phyloP scores from a whole-genome alignment of 441 rosid genomes.

The Geranium incanum region DNA sequence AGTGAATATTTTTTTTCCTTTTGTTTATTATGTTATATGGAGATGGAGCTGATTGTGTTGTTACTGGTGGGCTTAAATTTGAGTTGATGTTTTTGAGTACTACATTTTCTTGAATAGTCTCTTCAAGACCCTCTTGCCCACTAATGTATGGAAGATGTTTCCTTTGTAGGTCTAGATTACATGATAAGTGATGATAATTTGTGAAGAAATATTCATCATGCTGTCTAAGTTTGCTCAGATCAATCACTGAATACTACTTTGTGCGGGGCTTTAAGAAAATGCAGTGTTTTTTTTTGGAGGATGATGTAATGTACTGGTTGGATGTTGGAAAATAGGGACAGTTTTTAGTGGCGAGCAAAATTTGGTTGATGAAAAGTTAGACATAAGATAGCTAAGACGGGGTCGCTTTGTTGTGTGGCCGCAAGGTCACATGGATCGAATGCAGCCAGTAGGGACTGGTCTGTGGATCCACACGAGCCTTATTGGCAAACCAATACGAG shows the following conservation, averaged over 20 bases:
- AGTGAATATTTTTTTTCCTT: not conserved
- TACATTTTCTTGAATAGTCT: not conserved
- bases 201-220: not conserved
- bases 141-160: not conserved
- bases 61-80: not conserved
- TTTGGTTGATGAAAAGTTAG: constrained; percentile 20
- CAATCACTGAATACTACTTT: not conserved
- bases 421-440: constrained; percentile 69
- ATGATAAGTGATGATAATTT: not conserved
- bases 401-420: constrained; percentile 70
- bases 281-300: not conserved
- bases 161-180: not conserved
- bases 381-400: constrained; percentile 55
- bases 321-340: not conserved
- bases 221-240: not conserved
- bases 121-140: not conserved
- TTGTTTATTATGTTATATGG: not conserved
- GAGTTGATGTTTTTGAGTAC: not conserved
- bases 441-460: constrained; percentile 41
- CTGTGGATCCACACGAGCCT: constrained; percentile 47
- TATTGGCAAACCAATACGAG: constrained; percentile 53
- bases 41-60: not conserved
- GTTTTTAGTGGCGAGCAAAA: constrained; percentile 15
- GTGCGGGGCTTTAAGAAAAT: not conserved
- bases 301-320: constrained; percentile 7